Base-by-base conservation (phyloP, 1,284 basidiomycete species). In the Rhodotorula glutinis region DNA sequence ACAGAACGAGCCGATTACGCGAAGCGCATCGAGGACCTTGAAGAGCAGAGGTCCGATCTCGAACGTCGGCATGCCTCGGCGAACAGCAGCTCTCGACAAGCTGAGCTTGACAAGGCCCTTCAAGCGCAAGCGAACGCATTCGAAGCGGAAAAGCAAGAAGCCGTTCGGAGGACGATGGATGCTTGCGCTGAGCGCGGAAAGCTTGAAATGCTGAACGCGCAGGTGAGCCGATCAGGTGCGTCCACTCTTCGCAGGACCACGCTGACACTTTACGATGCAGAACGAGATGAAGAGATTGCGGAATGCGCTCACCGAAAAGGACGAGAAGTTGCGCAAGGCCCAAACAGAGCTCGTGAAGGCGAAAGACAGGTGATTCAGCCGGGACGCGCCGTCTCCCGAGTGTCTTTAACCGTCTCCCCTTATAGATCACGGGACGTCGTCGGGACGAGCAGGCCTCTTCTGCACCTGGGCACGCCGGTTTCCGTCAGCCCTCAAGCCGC, bases 101-200 rank as follows among this genome's bases (percentile, higher is more conserved):
- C 33, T 13, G 49, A 51, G 8, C 25, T 51, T 25, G 49, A 51
- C 16, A 25, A 27, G 49, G 25, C 43, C 4, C 14, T 44, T 16
- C 4, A 51, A n/a, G 27, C 49, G 25, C 1, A 16, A 2, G 11
- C 2, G 49, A 11, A 3, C 13, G 49, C 49, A 11, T 51, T 51
- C 27, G 49, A 51, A n/a, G 16, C n/a, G 27, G 49, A 51, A 25
- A 51, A 51, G 49, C 49, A 51, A 51, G 49, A 51, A 25, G 49
- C 49, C 16, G 49, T 51, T 1, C 49, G 49, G 25, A 27, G 25
- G 49, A n/a, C 49, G 49, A 51, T 51, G 5, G 49, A 51, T 13
- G 25, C 25, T 14, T 51, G n/a, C 49, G 25, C n/a, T 3, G 49
- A 51, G 25, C 49, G 49, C 49, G 25, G 49, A 13, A 51, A 51